phyloP scores from a whole-genome alignment of 257 asterid genomes.

The Echium plantagineum region DNA sequence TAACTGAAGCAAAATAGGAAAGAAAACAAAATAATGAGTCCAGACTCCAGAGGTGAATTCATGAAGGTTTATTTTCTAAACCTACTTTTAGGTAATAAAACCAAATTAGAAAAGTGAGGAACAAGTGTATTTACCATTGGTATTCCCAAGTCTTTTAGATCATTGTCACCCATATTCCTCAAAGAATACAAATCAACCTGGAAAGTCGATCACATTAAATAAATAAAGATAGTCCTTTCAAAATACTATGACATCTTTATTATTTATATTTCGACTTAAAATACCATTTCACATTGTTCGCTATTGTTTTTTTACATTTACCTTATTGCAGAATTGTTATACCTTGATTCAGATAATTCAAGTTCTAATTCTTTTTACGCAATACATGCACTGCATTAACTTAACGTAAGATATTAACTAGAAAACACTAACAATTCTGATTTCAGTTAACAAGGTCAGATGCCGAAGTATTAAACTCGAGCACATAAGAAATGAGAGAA shows the following conservation, averaged over 20 bases:
- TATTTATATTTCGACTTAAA: too few species aligned
- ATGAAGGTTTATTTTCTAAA: too few species aligned
- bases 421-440: not conserved
- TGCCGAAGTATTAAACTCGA: not conserved
- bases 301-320: not conserved
- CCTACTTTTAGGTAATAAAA: too few species aligned
- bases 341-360: not conserved
- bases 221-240: not conserved
- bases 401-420: not conserved
- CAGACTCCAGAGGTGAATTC: too few species aligned
- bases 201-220: constrained; percentile 15
- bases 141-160: constrained; percentile 83
- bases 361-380: not conserved
- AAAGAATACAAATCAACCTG: constrained; percentile 92
- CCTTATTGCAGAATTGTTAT: not conserved
- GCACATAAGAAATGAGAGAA: not conserved
- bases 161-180: constrained; percentile 83
- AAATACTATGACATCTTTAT: not conserved
- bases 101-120: too few species aligned
- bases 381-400: not conserved
- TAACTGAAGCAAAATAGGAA: too few species aligned
- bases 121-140: constrained; percentile 61
- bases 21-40: too few species aligned
- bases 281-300: not conserved
- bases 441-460: not conserved